Evolutionary conservation across 169 alveolate species (phyloP).

Genomic region (Plasmodium cynomolgi): DNA sequence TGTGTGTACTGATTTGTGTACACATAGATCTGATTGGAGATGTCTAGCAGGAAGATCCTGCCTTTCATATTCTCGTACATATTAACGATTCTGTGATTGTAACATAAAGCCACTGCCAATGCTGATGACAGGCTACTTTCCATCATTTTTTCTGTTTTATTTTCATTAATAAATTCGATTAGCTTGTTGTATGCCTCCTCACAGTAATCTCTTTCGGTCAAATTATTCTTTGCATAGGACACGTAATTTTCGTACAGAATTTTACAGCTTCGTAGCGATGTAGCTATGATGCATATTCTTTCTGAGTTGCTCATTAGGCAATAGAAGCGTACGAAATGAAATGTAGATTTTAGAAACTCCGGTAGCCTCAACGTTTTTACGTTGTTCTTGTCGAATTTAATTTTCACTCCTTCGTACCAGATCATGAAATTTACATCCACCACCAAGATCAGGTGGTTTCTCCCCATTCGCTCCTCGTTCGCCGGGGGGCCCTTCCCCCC

Average conservation of each 20-base stretch:
- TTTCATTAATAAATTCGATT: constrained; percentile 52
- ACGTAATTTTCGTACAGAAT: constrained; percentile 57
- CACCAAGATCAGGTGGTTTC: constrained; percentile 40
- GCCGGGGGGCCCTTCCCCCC: neutral
- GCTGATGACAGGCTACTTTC: constrained; percentile 70
- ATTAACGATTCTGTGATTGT: constrained; percentile 48
- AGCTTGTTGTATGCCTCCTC: constrained; percentile 44
- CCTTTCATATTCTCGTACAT: constrained; percentile 60
- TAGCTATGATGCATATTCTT: constrained; percentile 71
- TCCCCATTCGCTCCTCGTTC: constrained; percentile 19
- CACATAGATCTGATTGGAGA: constrained; percentile 33
- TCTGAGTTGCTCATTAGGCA: constrained; percentile 67
- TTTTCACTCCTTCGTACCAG: constrained; percentile 71
- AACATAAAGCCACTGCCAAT: constrained; percentile 43
- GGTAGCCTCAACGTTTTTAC: constrained; percentile 23
- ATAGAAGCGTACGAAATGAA: constrained; percentile 61
- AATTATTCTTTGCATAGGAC: constrained; percentile 52
- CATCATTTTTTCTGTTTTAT: constrained; percentile 9
- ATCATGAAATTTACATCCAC: constrained; percentile 51
- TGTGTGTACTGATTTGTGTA: constrained; percentile 73
- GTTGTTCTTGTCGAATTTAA: constrained; percentile 58
- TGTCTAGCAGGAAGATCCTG: constrained; percentile 47
- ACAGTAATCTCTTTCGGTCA: constrained; percentile 60
- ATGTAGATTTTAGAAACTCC: constrained; percentile 35
- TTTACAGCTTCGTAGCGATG: constrained; percentile 28